These are phyloP conservation scores for Ganoderma sinense DNA, from an alignment of 1,284 basidiomycete genomes.

Conservation along the genomic window DNA sequence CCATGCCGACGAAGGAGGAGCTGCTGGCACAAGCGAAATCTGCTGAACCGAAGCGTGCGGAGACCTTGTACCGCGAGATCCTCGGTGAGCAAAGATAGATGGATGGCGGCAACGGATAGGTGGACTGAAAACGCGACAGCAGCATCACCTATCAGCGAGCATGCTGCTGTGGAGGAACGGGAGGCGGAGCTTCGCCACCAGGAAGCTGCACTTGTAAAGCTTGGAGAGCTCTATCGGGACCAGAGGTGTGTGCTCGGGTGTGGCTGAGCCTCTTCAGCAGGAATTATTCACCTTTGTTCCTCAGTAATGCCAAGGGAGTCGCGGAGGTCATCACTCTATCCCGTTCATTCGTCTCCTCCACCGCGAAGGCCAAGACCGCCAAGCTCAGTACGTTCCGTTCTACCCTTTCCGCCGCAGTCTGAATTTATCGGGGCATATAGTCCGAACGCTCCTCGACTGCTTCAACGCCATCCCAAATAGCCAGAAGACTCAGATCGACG, in stretches of 20 bases:
- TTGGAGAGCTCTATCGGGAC: conserved; percentile 91
- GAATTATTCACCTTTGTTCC: background rate
- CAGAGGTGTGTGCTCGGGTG: conserved; percentile 64
- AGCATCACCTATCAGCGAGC: conserved; percentile 33
- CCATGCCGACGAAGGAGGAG: conserved; percentile 49
- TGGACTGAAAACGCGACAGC: conserved; percentile 7
- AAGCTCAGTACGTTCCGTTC: conserved; percentile 83
- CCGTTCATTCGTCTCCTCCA: conserved; percentile 90
- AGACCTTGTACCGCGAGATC: conserved; percentile 75
- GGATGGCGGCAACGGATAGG: background rate
- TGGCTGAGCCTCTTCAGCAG: background rate
- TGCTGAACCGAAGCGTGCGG: conserved; percentile 59
- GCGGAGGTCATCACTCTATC: conserved; percentile 90
- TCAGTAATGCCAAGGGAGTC: conserved; percentile 85
- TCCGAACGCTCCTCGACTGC: conserved; percentile 92
- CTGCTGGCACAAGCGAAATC: conserved; percentile 62
- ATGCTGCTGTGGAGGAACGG: conserved; percentile 43
- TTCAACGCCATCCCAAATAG: conserved; percentile 84
- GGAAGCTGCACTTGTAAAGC: conserved; percentile 86
- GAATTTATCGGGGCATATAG: conserved; percentile 47
- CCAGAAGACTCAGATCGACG: conserved; percentile 83
- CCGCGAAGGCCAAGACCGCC: conserved; percentile 98
- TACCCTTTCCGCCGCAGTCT: background rate
- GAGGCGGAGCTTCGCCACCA: conserved; percentile 80
- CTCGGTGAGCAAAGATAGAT: conserved; percentile 44